Evolutionary conservation across 2,329 filamentous ascomycete genomes (phyloP).

Genomic region (Parastagonospora avenae): DNA sequence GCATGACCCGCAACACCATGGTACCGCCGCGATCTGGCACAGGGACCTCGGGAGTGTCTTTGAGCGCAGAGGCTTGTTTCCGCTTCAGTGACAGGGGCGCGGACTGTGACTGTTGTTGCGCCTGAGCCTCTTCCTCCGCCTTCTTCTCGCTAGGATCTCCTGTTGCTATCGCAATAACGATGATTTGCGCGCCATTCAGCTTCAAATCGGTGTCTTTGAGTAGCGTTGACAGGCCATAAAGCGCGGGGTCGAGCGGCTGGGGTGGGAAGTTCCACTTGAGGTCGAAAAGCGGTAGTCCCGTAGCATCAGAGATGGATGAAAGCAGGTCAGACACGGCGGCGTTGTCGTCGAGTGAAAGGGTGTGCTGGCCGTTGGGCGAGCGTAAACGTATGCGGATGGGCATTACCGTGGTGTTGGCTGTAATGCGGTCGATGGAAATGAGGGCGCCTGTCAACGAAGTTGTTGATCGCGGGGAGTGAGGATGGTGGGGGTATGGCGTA

Average conservation of each 20-base stretch:
- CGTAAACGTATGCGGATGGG: slow-evolving; percentile 77
- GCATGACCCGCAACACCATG: slow-evolving; percentile 86
- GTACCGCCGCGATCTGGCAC: slow-evolving; percentile 62
- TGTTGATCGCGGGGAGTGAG: not conserved
- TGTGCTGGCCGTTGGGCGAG: slow-evolving; percentile 73
- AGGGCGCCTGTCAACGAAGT: not conserved
- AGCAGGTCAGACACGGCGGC: slow-evolving; percentile 69
- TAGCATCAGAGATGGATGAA: slow-evolving; percentile 65
- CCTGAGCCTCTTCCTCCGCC: slow-evolving; percentile 16
- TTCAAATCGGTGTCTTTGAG: slow-evolving; percentile 64
- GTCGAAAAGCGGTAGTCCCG: slow-evolving; percentile 69
- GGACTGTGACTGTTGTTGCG: slow-evolving; percentile 17
- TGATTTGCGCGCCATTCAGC: slow-evolving; percentile 71
- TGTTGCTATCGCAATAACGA: slow-evolving; percentile 59
- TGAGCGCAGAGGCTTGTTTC: slow-evolving; percentile 52
- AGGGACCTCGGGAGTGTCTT: slow-evolving; percentile 66
- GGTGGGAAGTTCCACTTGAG: slow-evolving; percentile 87
- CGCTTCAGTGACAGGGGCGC: slow-evolving; percentile 50
- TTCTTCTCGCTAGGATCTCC: slow-evolving; percentile 33
- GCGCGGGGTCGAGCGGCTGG: slow-evolving; percentile 66
- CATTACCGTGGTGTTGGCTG: slow-evolving; percentile 22
- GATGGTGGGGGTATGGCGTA: not conserved
- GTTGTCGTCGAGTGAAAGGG: slow-evolving; percentile 69
- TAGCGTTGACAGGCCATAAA: slow-evolving; percentile 55
- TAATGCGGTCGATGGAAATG: slow-evolving; percentile 24